Base-by-base conservation (phyloP, 805 yeast genomes). In the Schizosaccharomyces octosporus region DNA sequence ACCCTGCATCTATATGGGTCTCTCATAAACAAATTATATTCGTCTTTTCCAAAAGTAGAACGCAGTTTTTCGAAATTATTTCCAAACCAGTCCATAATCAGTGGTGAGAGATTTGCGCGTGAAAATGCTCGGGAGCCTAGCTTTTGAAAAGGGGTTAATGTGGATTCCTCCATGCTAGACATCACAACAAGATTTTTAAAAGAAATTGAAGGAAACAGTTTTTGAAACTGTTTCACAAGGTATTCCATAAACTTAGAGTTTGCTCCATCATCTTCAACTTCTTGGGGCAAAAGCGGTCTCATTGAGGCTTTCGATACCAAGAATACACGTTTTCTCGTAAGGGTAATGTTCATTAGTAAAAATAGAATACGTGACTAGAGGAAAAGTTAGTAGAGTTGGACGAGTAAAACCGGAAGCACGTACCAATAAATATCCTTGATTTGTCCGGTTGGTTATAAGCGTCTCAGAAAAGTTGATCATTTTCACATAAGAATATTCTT, bases 1-100 rank as follows among this genome's bases (percentile, higher is more conserved):
- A 80, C 93, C 63, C 98, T 76, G 69, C 84, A 90, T 72, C 93
- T 97, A 69, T 93, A 93, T 1, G 96, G 96, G 70, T 90, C 97
- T 63, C 75, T 72, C 62, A 72, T 62, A 68, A 81, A 85, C 66
- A 78, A 81, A 64, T 74, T 77, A 69, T 78, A 85, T 65, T 89
- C 96, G 1, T 75, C 84, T 41, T 88, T 95, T 5, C 83, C 84
- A 15, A 81, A 82, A 24, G 98, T 97, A 0, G 96, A 95, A 67
- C 89, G 87, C 68, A 87, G 73, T 70, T 87, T 45, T 27, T 45
- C 27, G 6, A 6, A 45, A 45, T 45, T 17, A 24, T 13, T 24
- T 15, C 51, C 51, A 45, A 45, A 45, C 27, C 27, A 45, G 17
- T 45, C 51, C 51, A 45, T 45, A 11, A 45, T 9, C 13, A 45